Evolutionary conservation across 345 rosid genomes (phyloP).

Genomic region (Populus davidiana): DNA sequence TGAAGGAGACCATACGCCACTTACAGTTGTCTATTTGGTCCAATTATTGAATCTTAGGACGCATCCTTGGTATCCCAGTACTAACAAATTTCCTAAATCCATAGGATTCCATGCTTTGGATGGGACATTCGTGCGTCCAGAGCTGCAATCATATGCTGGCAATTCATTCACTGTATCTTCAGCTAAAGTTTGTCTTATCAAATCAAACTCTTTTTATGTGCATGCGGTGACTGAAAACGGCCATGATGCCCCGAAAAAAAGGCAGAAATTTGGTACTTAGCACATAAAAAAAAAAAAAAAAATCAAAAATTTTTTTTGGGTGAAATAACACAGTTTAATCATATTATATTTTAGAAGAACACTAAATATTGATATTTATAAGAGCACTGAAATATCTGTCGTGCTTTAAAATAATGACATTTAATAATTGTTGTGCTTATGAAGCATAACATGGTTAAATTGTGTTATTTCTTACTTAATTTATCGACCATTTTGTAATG

Average conservation of each 20-base stretch:
- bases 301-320: too few species aligned
- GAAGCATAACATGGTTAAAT: fast-evolving
- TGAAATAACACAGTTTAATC: too few species aligned
- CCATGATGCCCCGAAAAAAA: background rate
- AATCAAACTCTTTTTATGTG: background rate
- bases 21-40: too few species aligned
- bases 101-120: background rate
- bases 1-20: too few species aligned
- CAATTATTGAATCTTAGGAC: too few species aligned
- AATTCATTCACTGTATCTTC: background rate
- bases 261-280: background rate
- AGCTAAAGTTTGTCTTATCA: background rate
- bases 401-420: fast-evolving
- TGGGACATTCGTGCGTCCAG: background rate
- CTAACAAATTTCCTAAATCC: background rate
- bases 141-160: background rate
- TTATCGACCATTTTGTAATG: too few species aligned
- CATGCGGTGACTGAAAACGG: background rate
- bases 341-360: too few species aligned
- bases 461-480: fast-evolving
- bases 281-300: too few species aligned
- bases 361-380: too few species aligned
- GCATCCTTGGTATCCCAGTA: too few species aligned
- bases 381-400: fast-evolving
- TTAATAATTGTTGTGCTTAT: fast-evolving